Conservation (phyloP, 176 grass and related monocot species). For the Oryza longistaminata region DNA sequence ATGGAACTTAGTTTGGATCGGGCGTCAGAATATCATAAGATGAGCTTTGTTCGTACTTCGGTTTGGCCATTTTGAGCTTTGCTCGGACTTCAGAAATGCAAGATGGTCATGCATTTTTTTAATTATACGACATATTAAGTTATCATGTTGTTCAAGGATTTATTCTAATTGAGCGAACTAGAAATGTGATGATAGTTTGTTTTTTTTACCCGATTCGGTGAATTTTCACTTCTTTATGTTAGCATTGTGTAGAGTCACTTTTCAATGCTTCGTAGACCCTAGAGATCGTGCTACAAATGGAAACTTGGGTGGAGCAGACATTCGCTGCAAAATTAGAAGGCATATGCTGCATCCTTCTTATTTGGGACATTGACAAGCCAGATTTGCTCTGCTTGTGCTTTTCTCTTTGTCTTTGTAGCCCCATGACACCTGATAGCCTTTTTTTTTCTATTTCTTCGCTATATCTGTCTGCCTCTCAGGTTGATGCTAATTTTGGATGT, state of each 20-base stretch:
- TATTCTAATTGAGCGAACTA: neutral
- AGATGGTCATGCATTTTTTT: neutral
- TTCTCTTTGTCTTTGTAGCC: neutral
- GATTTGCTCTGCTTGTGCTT: neutral
- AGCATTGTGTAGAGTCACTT: neutral
- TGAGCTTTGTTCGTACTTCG: neutral
- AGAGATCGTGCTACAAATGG: neutral
- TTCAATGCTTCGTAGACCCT: neutral
- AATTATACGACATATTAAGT: neutral
- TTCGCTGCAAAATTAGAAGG: constrained; percentile 27
- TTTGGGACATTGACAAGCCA: neutral
- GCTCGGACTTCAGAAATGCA: too few species aligned
- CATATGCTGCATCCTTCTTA: neutral
- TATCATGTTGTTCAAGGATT: neutral
- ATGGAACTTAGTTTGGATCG: neutral
- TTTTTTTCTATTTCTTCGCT: neutral
- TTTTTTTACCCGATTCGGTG: too few species aligned
- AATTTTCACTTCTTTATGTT: neutral
- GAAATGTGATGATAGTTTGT: too few species aligned
- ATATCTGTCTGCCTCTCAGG: neutral
- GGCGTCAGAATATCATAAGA: neutral
- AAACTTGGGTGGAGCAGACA: neutral
- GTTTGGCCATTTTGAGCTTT: neutral
- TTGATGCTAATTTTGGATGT: constrained; percentile 22
- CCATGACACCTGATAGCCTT: neutral